phyloP scores from a whole-genome alignment of 2,329 filamentous ascomycete genomes.

The Arthrobotrys musiformis region DNA sequence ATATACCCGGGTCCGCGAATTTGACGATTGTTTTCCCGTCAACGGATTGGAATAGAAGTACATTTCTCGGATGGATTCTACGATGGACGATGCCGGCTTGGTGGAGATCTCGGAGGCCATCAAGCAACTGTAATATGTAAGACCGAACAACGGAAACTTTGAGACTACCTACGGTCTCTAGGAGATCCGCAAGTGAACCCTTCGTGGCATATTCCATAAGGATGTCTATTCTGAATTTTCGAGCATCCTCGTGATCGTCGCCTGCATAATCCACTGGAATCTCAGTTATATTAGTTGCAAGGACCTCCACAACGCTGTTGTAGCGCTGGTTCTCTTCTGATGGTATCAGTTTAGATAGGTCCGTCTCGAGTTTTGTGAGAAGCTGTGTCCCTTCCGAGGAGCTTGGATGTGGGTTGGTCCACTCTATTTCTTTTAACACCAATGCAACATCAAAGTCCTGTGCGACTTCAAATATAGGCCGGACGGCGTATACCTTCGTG shows the following conservation, averaged over 20 bases:
- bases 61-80: constrained; percentile 80
- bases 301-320: constrained; percentile 78
- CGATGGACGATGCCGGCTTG: constrained; percentile 85
- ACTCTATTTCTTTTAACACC: constrained; percentile 76
- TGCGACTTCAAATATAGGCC: constrained; percentile 71
- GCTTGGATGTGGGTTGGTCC: constrained; percentile 68
- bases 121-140: constrained; percentile 91
- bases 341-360: constrained; percentile 79
- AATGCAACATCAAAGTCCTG: constrained; percentile 71
- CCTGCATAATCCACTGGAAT: constrained; percentile 60
- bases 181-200: constrained; percentile 81
- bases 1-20: constrained; percentile 73
- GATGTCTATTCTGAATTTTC: constrained; percentile 67
- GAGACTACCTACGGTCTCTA: constrained; percentile 80
- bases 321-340: constrained; percentile 70
- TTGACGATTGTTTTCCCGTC: constrained; percentile 77
- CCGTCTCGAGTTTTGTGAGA: constrained; percentile 78
- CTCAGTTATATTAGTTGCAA: constrained; percentile 82
- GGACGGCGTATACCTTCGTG: constrained; percentile 75
- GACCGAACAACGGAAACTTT: constrained; percentile 80
- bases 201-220: constrained; percentile 82
- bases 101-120: constrained; percentile 88
- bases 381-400: constrained; percentile 76
- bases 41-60: constrained; percentile 78
- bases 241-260: constrained; percentile 63